Percentiles rank a stretch among this genome's conserved stretches.
Evolutionary conservation across 108 stramenopile genomes (phyloP).

Genomic region (Craspedostauros australis): DNA sequence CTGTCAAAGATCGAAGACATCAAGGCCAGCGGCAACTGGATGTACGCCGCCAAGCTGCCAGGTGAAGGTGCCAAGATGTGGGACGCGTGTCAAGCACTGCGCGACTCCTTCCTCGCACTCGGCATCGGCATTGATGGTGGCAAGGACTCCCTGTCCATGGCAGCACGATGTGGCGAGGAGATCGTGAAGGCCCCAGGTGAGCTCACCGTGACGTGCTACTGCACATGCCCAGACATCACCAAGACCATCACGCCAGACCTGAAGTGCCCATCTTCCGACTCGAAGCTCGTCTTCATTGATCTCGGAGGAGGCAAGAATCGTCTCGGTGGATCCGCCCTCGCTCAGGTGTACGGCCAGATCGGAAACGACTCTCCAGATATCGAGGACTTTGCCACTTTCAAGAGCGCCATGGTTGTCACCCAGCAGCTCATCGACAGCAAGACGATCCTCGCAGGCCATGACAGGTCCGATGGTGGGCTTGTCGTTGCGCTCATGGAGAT

Average conservation of each 20-base stretch:
- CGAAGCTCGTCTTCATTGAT: constrained; percentile 82
- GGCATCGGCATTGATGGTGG: constrained; percentile 98
- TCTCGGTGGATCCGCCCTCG: constrained; percentile 93
- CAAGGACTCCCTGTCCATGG: constrained; percentile 99
- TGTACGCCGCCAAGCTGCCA: constrained; percentile 98
- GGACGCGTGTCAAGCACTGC: constrained; percentile 93
- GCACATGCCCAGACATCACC: constrained; percentile 90
- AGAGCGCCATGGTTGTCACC: constrained; percentile 84
- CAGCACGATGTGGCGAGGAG: constrained; percentile 91
- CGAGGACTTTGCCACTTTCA: constrained; percentile 77
- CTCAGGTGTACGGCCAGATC: constrained; percentile 91
- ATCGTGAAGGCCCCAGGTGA: constrained; percentile 97
- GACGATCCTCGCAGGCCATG: constrained; percentile 88
- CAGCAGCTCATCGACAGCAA: constrained; percentile 82
- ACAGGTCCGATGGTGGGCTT: constrained; percentile 95
- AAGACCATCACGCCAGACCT: constrained; percentile 96
- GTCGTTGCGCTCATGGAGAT: constrained; percentile 90
- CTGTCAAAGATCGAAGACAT: constrained; percentile 89
- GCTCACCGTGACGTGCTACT: constrained; percentile 93
- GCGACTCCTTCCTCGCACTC: constrained; percentile 81
- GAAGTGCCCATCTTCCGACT: constrained; percentile 66
- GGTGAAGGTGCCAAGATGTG: constrained; percentile 99
- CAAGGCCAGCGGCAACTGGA: constrained; percentile 98
- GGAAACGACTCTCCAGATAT: constrained; percentile 91
- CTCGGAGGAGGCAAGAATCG: constrained; percentile 78